Conservation (phyloP, 169 alveolate genomes). For the Plasmodium knowlesi region DNA sequence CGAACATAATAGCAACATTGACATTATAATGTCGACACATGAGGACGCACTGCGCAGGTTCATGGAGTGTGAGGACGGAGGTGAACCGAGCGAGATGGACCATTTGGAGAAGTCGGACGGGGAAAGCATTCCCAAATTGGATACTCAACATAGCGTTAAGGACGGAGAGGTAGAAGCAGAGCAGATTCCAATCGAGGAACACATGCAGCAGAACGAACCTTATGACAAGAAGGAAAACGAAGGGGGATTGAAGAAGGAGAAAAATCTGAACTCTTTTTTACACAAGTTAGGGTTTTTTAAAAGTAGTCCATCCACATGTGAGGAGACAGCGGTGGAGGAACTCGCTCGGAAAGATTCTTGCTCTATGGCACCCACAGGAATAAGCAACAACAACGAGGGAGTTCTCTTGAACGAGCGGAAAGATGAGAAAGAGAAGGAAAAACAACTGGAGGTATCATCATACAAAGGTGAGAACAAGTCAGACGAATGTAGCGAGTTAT, state of each 20-base stretch:
- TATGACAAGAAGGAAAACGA: neutral
- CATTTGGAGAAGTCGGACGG: neutral
- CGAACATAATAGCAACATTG: conserved; percentile 39
- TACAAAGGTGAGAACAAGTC: neutral
- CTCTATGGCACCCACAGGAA: neutral
- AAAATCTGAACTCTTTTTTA: conserved; percentile 41
- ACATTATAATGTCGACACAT: conserved; percentile 67
- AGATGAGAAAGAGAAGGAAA: neutral
- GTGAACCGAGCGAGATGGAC: neutral
- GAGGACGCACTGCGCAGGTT: conserved; percentile 29
- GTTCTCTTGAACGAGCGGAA: neutral
- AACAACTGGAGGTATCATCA: neutral
- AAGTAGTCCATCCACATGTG: neutral
- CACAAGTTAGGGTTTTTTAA: conserved; percentile 62
- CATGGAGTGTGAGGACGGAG: conserved; percentile 55
- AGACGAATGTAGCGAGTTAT: neutral
- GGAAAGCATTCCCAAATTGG: neutral
- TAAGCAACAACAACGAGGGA: neutral
- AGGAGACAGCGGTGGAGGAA: neutral
- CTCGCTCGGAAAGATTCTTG: neutral
- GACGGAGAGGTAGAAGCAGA: neutral
- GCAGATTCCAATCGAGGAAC: neutral
- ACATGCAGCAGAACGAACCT: neutral
- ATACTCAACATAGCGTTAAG: neutral
- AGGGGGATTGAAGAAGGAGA: conserved; percentile 11